Evolutionary conservation across 441 rosid species (phyloP).

Genomic region (Arabidopsis hybrid): DNA sequence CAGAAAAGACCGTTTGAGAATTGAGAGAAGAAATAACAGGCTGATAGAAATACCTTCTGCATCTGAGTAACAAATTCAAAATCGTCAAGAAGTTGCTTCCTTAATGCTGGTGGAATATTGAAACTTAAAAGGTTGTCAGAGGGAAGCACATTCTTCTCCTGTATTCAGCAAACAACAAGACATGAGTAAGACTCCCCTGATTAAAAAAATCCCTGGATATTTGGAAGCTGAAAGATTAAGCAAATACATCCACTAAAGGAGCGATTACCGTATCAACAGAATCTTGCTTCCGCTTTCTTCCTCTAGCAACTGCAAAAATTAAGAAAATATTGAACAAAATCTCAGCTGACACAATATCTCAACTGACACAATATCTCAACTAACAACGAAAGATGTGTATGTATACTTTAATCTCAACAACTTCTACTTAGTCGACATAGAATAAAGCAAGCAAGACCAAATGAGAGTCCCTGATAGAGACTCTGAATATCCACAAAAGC

Average conservation of each 20-base stretch:
- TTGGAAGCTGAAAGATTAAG: background rate
- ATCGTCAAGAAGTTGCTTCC: slow-evolving; percentile 84
- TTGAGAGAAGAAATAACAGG: too few relatives aligned
- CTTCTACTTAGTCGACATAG: background rate
- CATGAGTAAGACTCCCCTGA: slow-evolving; percentile 2
- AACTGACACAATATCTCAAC: too few relatives aligned
- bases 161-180: slow-evolving; percentile 33
- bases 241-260: background rate
- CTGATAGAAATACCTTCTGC: slow-evolving; percentile 63
- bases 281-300: slow-evolving; percentile 70
- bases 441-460: slow-evolving; percentile 4
- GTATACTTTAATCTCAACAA: background rate
- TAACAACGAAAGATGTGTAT: background rate
- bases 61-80: slow-evolving; percentile 74
- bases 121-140: slow-evolving; percentile 59
- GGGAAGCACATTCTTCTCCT: slow-evolving; percentile 59
- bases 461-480: slow-evolving; percentile 1
- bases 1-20: too few relatives aligned
- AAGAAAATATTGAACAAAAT: background rate
- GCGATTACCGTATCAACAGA: slow-evolving; percentile 49
- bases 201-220: background rate
- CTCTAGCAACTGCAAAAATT: slow-evolving; percentile 50
- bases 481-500: background rate
- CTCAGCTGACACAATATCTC: background rate
- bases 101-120: slow-evolving; percentile 68